These are phyloP conservation scores for Chrysophaeum taylorii DNA, from an alignment of 352 stramenopile species.

Conservation along the genomic window DNA sequence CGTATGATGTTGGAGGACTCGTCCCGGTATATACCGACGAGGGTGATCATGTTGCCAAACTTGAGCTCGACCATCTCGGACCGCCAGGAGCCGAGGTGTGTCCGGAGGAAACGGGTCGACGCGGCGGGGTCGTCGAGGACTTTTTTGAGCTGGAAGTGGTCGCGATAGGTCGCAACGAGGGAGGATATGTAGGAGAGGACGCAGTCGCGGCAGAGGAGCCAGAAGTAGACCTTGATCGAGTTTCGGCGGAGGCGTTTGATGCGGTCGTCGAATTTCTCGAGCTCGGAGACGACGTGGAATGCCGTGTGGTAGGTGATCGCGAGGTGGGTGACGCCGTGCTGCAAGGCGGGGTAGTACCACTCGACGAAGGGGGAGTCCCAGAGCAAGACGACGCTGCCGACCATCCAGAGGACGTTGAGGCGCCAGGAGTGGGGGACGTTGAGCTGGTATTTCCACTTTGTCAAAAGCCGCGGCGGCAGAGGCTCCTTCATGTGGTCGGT, in stretches of 20 bases:
- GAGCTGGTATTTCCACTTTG: too few species aligned
- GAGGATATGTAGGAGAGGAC: too few species aligned
- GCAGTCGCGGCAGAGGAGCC: too few species aligned
- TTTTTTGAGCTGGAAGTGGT: neutral
- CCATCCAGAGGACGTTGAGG: neutral
- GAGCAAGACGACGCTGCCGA: constrained; percentile 1
- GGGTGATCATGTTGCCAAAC: neutral
- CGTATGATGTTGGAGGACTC: neutral
- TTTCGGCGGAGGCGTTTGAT: too few species aligned
- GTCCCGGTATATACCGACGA: neutral
- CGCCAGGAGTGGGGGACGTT: too few species aligned
- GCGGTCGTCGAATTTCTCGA: too few species aligned
- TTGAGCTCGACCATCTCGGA: neutral
- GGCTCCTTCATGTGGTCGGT: too few species aligned
- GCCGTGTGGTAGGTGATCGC: neutral
- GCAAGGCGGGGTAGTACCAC: constrained; percentile 10
- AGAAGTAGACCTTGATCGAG: too few species aligned
- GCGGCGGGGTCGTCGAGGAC: neutral
- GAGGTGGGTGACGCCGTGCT: neutral
- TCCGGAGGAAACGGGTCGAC: neutral
- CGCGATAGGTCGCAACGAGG: too few species aligned
- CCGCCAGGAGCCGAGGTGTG: neutral
- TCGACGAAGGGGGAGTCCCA: constrained; percentile 3
- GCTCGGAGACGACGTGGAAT: neutral
- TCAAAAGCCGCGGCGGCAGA: too few species aligned